These are phyloP conservation scores for Quercus phellos DNA, from an alignment of 331 rosid genomes.

Conservation along the genomic window DNA sequence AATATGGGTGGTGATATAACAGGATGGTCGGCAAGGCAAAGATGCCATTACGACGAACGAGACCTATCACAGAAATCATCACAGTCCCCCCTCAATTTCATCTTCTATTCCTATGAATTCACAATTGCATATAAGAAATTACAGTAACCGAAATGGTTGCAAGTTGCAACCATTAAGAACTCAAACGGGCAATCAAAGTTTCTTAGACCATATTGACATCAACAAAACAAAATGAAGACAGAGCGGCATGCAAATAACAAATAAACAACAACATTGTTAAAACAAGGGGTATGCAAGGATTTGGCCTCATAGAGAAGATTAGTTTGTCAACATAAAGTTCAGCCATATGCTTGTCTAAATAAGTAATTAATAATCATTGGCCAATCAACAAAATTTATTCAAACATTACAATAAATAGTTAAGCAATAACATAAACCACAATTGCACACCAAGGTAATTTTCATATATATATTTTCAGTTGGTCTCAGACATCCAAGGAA, in stretches of 20 bases:
- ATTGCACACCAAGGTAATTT: too few relatives aligned
- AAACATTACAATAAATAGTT: too few relatives aligned
- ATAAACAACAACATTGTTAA: too few relatives aligned
- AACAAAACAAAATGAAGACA: background rate
- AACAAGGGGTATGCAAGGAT: too few relatives aligned
- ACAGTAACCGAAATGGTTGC: too few relatives aligned
- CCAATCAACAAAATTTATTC: background rate
- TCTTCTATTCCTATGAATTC: background rate
- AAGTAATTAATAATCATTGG: background rate
- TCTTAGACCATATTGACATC: background rate
- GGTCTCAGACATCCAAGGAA: too few relatives aligned
- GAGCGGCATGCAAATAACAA: background rate
- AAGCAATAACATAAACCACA: too few relatives aligned
- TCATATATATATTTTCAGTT: too few relatives aligned
- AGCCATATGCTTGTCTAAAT: conserved; percentile 6
- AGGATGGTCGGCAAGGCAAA: conserved; percentile 71
- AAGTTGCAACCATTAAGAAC: too few relatives aligned
- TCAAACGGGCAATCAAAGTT: too few relatives aligned
- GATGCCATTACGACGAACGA: conserved; percentile 61
- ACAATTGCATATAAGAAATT: too few relatives aligned
- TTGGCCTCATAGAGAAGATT: conserved; percentile 3
- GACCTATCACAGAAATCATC: conserved; percentile 47
- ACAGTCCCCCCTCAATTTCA: conserved; percentile 28
- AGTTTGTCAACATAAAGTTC: background rate
- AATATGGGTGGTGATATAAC: conserved; percentile 68